These are phyloP conservation scores for Globisporangium yorkense DNA, from an alignment of 352 stramenopile genomes.

Conservation along the genomic window DNA sequence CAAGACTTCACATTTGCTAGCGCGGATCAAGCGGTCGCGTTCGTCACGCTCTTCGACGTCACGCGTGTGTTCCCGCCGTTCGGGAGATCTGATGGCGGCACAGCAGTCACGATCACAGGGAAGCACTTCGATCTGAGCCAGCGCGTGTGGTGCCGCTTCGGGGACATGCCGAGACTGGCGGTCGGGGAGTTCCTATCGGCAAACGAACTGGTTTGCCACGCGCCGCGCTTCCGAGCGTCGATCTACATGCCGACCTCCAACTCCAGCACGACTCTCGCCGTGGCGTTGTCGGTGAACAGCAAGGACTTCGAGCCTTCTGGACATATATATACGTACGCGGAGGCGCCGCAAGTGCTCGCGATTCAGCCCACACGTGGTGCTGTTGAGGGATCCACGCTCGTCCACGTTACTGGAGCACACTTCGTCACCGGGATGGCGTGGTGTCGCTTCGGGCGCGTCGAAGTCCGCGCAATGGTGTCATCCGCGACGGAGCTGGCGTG, in stretches of 20 bases:
- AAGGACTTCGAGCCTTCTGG: slow-evolving; percentile 52
- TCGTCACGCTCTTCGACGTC: slow-evolving; percentile 37
- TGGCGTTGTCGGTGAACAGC: slow-evolving; percentile 69
- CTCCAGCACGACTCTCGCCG: slow-evolving; percentile 4
- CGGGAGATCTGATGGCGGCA: slow-evolving; percentile 44
- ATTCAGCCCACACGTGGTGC: slow-evolving; percentile 42
- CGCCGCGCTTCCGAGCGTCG: slow-evolving; percentile 13
- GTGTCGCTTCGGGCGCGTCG: slow-evolving; percentile 38
- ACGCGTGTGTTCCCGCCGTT: slow-evolving; percentile 34
- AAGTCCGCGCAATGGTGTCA: slow-evolving; percentile 33
- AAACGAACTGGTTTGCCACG: slow-evolving; percentile 34
- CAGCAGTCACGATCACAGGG: slow-evolving; percentile 41
- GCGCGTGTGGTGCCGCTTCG: slow-evolving; percentile 65
- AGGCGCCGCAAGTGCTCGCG: slow-evolving; percentile 28
- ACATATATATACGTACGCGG: slow-evolving; percentile 47
- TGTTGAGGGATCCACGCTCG: slow-evolving; percentile 42
- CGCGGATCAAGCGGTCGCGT: slow-evolving; percentile 11
- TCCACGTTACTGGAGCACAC: slow-evolving; percentile 40
- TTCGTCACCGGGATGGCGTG: slow-evolving; percentile 31
- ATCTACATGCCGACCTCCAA: neutral
- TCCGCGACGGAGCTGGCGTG: slow-evolving; percentile 37
- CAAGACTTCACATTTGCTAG: slow-evolving; percentile 26
- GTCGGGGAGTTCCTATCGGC: slow-evolving; percentile 18
- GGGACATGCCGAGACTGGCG: slow-evolving; percentile 21
- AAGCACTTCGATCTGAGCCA: slow-evolving; percentile 35